Conservation (phyloP, 352 stramenopile genomes). For the Pythium aquatile region DNA sequence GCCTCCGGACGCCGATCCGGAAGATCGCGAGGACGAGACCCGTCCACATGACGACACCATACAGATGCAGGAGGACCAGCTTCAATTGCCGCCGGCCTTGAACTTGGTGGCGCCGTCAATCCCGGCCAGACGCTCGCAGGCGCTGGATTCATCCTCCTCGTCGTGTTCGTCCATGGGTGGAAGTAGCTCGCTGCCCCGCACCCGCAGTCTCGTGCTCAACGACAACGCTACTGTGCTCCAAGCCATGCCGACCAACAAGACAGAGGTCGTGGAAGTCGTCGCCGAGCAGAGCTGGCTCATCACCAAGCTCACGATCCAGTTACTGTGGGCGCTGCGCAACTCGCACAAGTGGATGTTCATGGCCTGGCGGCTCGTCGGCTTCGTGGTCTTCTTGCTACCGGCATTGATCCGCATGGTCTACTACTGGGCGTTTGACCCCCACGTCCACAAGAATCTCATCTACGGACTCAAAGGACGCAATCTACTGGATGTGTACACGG, state of each 20-base stretch:
- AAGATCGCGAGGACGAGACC: slow-evolving; percentile 4
- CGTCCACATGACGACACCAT: neutral
- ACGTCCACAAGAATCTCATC: slow-evolving; percentile 81
- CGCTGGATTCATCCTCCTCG: slow-evolving; percentile 11
- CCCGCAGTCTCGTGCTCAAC: slow-evolving; percentile 47
- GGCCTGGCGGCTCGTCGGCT: slow-evolving; percentile 57
- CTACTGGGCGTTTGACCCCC: slow-evolving; percentile 52
- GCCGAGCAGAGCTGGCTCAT: slow-evolving; percentile 73
- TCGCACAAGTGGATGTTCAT: slow-evolving; percentile 74
- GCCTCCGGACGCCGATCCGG: neutral
- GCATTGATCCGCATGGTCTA: slow-evolving; percentile 52
- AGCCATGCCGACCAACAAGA: slow-evolving; percentile 39
- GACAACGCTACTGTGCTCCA: slow-evolving; percentile 47
- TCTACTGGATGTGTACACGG: slow-evolving; percentile 85
- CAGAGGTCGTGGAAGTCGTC: slow-evolving; percentile 55
- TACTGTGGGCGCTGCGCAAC: slow-evolving; percentile 68
- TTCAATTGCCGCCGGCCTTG: slow-evolving; percentile 4
- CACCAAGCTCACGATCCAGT: slow-evolving; percentile 63
- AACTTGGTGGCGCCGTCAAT: slow-evolving; percentile 5
- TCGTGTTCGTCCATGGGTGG: slow-evolving; percentile 17
- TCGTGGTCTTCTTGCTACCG: slow-evolving; percentile 54
- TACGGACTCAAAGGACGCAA: slow-evolving; percentile 77
- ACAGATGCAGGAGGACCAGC: neutral
- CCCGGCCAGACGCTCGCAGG: slow-evolving; percentile 16
- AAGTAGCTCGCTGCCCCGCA: slow-evolving; percentile 31